Conservation (phyloP, 1,284 basidiomycete species). For the Cryptococcus sp. region DNA sequence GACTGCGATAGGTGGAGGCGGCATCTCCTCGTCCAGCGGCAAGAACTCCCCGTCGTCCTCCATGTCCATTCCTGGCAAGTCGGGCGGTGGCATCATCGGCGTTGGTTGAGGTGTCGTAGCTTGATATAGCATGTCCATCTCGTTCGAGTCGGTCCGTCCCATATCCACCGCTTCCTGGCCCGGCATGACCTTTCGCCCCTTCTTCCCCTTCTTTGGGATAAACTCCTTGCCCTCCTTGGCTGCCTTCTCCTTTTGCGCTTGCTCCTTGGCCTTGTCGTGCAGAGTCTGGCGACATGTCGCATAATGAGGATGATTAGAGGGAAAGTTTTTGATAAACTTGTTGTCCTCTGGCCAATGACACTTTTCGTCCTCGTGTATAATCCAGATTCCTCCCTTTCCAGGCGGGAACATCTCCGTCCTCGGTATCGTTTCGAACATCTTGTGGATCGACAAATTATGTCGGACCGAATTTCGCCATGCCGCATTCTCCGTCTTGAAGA, state of each 20-base stretch:
- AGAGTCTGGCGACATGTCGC: slow-evolving; percentile 37
- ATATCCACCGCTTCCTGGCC: slow-evolving; percentile 18
- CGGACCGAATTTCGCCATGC: slow-evolving; percentile 87
- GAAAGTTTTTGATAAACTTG: slow-evolving; percentile 46
- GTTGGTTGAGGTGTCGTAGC: slow-evolving; percentile 10
- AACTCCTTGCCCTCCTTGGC: slow-evolving; percentile 35
- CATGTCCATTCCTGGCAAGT: neutral
- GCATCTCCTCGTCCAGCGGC: slow-evolving; percentile 12
- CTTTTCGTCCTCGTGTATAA: slow-evolving; percentile 44
- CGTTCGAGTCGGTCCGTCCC: slow-evolving; percentile 13
- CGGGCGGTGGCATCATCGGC: neutral
- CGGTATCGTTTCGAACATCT: slow-evolving; percentile 63
- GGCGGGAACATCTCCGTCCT: slow-evolving; percentile 42
- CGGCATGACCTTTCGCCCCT: slow-evolving; percentile 24
- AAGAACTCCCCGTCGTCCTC: slow-evolving; percentile 38
- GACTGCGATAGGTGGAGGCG: neutral
- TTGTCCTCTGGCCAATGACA: slow-evolving; percentile 41
- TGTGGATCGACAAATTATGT: slow-evolving; percentile 82
- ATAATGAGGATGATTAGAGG: slow-evolving; percentile 35
- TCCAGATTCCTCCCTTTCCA: slow-evolving; percentile 47
- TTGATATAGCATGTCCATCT: slow-evolving; percentile 6
- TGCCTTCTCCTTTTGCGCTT: slow-evolving; percentile 36
- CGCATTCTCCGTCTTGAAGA: slow-evolving; percentile 86
- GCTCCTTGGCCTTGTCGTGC: slow-evolving; percentile 37
- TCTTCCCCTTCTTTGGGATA: slow-evolving; percentile 43